Percentiles rank a stretch among this genome's conserved stretches.
Conservation (phyloP, 768 basidiomycete genomes). For the Leccinum uliginosum region DNA sequence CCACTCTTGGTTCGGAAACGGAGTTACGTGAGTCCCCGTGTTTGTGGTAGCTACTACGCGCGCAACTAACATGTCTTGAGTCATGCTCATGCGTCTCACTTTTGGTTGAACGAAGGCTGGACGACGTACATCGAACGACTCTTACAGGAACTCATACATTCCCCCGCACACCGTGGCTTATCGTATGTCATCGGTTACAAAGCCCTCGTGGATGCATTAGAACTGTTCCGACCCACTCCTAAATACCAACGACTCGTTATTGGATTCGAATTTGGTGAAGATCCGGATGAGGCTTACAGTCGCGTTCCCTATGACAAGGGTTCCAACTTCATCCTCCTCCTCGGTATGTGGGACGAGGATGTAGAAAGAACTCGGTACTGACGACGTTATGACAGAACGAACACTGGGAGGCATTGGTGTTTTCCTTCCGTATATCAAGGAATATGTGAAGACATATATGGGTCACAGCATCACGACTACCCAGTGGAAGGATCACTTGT, state of each 20-base stretch:
- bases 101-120: constrained; percentile 93
- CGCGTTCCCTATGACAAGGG: constrained; percentile 88
- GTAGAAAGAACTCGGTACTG: not conserved
- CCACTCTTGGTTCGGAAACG: constrained; percentile 93
- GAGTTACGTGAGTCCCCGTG: constrained; percentile 57
- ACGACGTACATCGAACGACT: constrained; percentile 92
- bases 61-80: constrained; percentile 26
- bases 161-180: constrained; percentile 74
- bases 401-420: constrained; percentile 53
- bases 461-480: constrained; percentile 54
- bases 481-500: constrained; percentile 57
- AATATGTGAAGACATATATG: constrained; percentile 53
- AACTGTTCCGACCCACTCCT: constrained; percentile 52
- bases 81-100: constrained; percentile 71
- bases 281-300: constrained; percentile 74
- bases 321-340: constrained; percentile 77
- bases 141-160: constrained; percentile 63
- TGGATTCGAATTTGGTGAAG: constrained; percentile 66
- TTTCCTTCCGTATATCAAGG: constrained; percentile 52
- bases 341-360: constrained; percentile 44
- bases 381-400: constrained; percentile 33
- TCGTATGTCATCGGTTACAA: constrained; percentile 75
- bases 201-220: constrained; percentile 65
- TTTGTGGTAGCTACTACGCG: not conserved
- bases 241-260: constrained; percentile 78